Evolutionary conservation across 2,329 filamentous ascomycete species (phyloP).

Genomic region (Colletotrichum chlorophyti): DNA sequence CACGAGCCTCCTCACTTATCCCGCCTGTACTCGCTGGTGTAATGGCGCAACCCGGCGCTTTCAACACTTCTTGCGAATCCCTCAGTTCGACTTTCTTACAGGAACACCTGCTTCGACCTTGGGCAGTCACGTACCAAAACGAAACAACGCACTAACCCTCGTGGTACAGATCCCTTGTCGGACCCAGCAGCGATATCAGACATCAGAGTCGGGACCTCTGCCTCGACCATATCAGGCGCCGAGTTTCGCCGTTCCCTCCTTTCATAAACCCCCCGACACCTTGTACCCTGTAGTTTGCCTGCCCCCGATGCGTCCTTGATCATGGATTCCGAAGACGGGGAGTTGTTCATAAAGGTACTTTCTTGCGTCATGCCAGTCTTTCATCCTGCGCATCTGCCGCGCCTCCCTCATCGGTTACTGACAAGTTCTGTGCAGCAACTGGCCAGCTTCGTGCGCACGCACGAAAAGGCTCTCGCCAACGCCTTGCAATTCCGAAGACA

Average conservation of each 20-base stretch:
- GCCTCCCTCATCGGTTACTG: neutral
- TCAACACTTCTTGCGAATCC: neutral
- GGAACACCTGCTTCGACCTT: neutral
- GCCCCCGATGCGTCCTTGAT: constrained; percentile 59
- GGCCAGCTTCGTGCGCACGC: constrained; percentile 92
- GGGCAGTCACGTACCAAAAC: constrained; percentile 10
- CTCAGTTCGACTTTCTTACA: neutral
- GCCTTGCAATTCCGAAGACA: constrained; percentile 86
- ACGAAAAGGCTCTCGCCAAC: constrained; percentile 97
- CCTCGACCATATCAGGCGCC: constrained; percentile 25
- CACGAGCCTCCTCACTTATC: constrained; percentile 17
- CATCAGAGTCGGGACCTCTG: constrained; percentile 7
- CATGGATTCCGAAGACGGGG: constrained; percentile 91
- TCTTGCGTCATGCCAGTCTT: neutral
- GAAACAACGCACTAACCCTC: constrained; percentile 12
- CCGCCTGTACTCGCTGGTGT: constrained; percentile 18
- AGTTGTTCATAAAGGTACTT: constrained; percentile 84
- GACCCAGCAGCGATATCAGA: constrained; percentile 14
- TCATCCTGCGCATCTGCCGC: neutral
- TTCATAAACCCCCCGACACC: constrained; percentile 27
- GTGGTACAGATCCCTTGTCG: constrained; percentile 21
- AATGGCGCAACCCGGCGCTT: constrained; percentile 21
- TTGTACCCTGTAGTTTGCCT: constrained; percentile 22
- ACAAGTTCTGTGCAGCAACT: constrained; percentile 70
- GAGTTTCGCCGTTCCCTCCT: constrained; percentile 13